Conservation (phyloP, 208 protist genomes). For the Zelonia costaricensis region DNA sequence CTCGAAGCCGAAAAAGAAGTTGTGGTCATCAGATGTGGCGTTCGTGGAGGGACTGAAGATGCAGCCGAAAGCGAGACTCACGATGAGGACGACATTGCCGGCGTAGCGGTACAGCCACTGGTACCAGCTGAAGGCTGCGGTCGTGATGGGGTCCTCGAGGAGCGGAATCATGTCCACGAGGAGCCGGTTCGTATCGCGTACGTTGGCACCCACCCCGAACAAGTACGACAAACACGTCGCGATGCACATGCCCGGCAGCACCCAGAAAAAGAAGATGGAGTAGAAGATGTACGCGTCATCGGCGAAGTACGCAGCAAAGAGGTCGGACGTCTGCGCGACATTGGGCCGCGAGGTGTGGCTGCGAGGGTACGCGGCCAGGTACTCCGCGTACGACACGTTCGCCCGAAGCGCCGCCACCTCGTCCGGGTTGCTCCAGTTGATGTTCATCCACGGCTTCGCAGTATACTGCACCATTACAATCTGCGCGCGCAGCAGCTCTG, state of each 20-base stretch:
- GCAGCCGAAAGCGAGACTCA: conserved; percentile 57
- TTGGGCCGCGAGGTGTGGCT: conserved; percentile 35
- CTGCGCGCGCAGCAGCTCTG: conserved; percentile 69
- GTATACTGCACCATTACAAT: conserved; percentile 53
- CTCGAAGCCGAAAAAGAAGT: conserved; percentile 70
- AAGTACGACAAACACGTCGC: conserved; percentile 57
- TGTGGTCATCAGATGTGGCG: conserved; percentile 36
- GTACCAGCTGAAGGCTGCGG: conserved; percentile 45
- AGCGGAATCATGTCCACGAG: conserved; percentile 57
- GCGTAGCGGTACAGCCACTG: conserved; percentile 42
- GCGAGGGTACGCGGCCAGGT: conserved; percentile 28
- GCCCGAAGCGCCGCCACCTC: conserved; percentile 13
- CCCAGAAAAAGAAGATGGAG: conserved; percentile 63
- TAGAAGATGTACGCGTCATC: conserved; percentile 63
- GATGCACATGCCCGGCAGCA: conserved; percentile 57
- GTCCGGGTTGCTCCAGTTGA: conserved; percentile 26
- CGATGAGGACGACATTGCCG: conserved; percentile 46
- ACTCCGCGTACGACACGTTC: conserved; percentile 36
- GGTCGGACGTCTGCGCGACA: conserved; percentile 30
- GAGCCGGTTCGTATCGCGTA: conserved; percentile 50
- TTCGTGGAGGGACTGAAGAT: conserved; percentile 54
- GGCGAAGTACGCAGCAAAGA: conserved; percentile 61
- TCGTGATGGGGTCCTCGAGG: conserved; percentile 71
- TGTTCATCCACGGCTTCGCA: conserved; percentile 4
- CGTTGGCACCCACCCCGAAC: conserved; percentile 55